phyloP scores from a whole-genome alignment of 768 basidiomycete species.

The Termitomyces bulborhizus region DNA sequence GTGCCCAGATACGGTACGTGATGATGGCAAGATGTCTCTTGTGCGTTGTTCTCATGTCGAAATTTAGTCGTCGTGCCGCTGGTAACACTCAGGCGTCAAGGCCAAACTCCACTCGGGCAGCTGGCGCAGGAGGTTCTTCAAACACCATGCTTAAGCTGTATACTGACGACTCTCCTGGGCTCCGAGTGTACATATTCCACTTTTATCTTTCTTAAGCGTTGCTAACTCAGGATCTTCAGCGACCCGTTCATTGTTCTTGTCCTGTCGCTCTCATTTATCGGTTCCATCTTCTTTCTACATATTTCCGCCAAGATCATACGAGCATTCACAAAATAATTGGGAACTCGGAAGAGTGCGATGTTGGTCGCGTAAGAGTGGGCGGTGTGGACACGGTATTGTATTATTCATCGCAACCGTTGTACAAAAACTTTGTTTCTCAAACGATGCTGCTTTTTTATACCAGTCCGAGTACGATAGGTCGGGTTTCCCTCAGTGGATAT shows the following conservation, averaged over 20 bases:
- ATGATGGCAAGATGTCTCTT: not conserved
- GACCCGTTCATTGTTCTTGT: slow-evolving; percentile 97
- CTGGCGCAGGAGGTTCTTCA: slow-evolving; percentile 92
- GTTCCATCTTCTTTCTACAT: slow-evolving; percentile 97
- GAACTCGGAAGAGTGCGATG: not conserved
- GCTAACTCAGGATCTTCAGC: slow-evolving; percentile 30
- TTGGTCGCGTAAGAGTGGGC: slow-evolving; percentile 4
- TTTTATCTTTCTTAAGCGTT: not conserved
- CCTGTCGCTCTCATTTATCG: slow-evolving; percentile 94
- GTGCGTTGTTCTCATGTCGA: not conserved
- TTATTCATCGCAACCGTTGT: slow-evolving; percentile 24
- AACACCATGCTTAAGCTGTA: slow-evolving; percentile 99
- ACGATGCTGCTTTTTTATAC: slow-evolving; percentile 28
- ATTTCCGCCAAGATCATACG: slow-evolving; percentile 94
- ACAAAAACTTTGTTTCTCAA: slow-evolving; percentile 29
- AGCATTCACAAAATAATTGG: slow-evolving; percentile 71
- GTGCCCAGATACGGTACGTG: slow-evolving; percentile 75
- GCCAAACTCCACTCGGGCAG: slow-evolving; percentile 85
- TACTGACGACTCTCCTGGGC: slow-evolving; percentile 96
- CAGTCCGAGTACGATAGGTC: slow-evolving; percentile 14
- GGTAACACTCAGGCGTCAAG: slow-evolving; percentile 50
- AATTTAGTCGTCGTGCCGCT: slow-evolving; percentile 64
- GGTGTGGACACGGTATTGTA: slow-evolving; percentile 23
- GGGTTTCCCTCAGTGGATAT: not conserved
- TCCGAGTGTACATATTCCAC: slow-evolving; percentile 78